Base-by-base conservation (phyloP, 768 basidiomycete genomes). In the Pluteus cervinus region DNA sequence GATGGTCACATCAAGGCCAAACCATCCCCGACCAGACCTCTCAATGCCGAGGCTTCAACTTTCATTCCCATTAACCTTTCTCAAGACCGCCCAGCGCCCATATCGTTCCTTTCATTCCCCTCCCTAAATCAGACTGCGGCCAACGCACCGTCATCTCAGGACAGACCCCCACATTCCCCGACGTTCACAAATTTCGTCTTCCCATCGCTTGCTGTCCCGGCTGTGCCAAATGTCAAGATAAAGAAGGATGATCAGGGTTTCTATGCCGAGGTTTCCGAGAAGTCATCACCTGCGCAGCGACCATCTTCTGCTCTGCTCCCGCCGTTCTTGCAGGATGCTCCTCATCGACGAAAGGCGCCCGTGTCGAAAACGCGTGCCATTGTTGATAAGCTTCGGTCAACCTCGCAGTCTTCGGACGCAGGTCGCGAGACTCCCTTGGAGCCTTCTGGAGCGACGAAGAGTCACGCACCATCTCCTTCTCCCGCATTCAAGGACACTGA, bases 341-440 rank as follows among this genome's bases (percentile, higher is more conserved):
- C 55, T 35, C 53, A 53, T 28, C 62, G 61, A 12, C 62, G 57
- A 20, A 65, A 63, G 29, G 56, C 60, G 8, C 63, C 73, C 15
- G 51, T 63, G 22, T 79, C 77, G 15, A 71, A 69, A 48, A 80
- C 78, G 14, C 66, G 78, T 9, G 70, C 74, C 44, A 73, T 80
- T 28, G 73, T 80, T 21, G 77, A 80, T 44, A 64, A 66, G 24
- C 52, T 79, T 26, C 68, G 75, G 37, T 73, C 66, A n/a, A n/a
- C n/a, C n/a, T n/a, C n/a, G n/a, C n/a, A n/a, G n/a, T n/a, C n/a
- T n/a, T n/a, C n/a, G n/a, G n/a, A n/a, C n/a, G n/a, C n/a, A n/a
- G n/a, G n/a, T n/a, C n/a, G n/a, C n/a, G n/a, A n/a, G n/a, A n/a
- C n/a, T n/a, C n/a, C 10, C 24, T 22, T 24, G 29, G 25, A 33